Evolutionary conservation across 305 asterid genomes (phyloP).

Genomic region (Plantago coronopus): DNA sequence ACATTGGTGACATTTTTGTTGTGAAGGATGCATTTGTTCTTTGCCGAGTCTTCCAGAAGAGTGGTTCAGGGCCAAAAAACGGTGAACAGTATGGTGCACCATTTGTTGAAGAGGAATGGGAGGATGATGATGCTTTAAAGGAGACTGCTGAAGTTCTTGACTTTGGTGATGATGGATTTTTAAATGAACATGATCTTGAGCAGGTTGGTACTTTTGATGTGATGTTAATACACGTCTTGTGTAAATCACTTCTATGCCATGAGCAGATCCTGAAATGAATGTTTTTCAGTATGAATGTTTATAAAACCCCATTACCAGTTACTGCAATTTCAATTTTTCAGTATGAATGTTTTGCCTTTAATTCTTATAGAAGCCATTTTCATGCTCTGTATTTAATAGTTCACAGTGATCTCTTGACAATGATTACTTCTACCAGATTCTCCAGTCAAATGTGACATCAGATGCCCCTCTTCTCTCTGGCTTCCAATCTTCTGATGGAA

Average conservation of each 20-base stretch:
- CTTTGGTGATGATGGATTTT: constrained; percentile 50
- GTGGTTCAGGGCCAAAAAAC: constrained; percentile 97
- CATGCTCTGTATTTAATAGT: too few species aligned
- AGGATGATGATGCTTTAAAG: constrained; percentile 48
- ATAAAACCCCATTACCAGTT: too few species aligned
- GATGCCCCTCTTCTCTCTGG: constrained; percentile 35
- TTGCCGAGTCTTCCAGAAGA: constrained; percentile 96
- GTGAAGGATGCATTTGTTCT: constrained; percentile 78
- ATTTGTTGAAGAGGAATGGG: constrained; percentile 94
- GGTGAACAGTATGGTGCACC: constrained; percentile 99
- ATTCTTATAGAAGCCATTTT: too few species aligned
- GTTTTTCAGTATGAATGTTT: too few species aligned
- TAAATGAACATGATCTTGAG: constrained; percentile 72
- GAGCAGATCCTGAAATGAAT: too few species aligned
- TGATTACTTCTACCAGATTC: constrained; percentile 44
- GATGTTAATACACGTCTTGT: not conserved
- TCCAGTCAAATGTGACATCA: constrained; percentile 40
- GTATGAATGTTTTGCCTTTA: too few species aligned
- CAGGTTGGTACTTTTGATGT: constrained; percentile 51
- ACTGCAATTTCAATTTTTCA: too few species aligned
- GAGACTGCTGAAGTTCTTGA: constrained; percentile 62
- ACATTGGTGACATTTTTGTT: constrained; percentile 22
- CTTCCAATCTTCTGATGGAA: constrained; percentile 32
- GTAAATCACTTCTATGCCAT: too few species aligned
- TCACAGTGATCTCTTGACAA: constrained; percentile 5